Evolutionary conservation across 2,329 filamentous ascomycete species (phyloP).

Genomic region (Fusarium tupiense): DNA sequence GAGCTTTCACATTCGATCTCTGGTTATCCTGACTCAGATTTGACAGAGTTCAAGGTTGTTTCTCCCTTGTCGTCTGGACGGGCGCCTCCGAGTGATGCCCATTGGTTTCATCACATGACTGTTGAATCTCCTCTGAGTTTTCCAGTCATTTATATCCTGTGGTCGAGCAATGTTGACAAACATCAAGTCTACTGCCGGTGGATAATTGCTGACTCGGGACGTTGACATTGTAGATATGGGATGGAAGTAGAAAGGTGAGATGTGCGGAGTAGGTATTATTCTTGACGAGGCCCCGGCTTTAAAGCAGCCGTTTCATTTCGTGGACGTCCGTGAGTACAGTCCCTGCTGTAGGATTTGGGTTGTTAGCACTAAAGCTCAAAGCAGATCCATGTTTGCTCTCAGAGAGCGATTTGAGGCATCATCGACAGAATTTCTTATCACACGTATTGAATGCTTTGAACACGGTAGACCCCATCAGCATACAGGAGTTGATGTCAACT

Average conservation of each 20-base stretch:
- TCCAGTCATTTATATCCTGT: not conserved
- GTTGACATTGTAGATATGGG: not conserved
- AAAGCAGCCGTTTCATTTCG: not conserved
- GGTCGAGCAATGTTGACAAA: not conserved
- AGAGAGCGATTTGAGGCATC: not conserved
- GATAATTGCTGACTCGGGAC: not conserved
- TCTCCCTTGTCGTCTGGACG: accelerated
- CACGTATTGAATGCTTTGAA: no score
- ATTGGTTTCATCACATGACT: not conserved
- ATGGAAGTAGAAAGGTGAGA: not conserved
- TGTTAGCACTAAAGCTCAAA: not conserved
- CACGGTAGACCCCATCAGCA: no score
- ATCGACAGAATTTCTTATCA: not conserved
- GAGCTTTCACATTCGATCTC: accelerated
- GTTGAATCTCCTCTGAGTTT: not conserved
- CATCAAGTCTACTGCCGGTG: not conserved
- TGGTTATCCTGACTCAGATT: not conserved
- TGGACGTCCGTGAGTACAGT: not conserved
- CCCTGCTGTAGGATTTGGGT: not conserved
- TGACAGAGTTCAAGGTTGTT: accelerated
- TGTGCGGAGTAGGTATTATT: not conserved
- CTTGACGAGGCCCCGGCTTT: not conserved
- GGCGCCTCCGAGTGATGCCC: not conserved
- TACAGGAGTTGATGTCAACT: no score
- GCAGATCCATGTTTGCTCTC: not conserved